Base-by-base conservation (phyloP, 257 asterid genomes). In the Sherardia arvensis region DNA sequence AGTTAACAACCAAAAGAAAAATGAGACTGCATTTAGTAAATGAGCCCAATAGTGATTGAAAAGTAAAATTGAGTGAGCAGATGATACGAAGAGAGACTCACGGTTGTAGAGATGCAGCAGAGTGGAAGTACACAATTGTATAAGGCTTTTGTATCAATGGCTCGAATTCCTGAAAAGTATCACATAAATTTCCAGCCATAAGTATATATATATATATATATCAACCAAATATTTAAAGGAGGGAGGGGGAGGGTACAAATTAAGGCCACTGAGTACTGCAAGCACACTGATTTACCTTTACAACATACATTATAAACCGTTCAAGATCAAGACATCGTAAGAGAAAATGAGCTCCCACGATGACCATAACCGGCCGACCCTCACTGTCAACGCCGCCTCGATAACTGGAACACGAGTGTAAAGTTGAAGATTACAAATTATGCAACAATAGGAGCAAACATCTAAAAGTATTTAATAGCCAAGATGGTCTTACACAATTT, bases 141-240 rank as follows among this genome's bases (percentile, higher is more conserved):
- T 87, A 93, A 59, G 99, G 97, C 88, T 93, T 93, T 83, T 93
- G 96, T 64, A 93, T 85, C 83, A 93, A 71, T 66, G 99, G 94
- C 75, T 93, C 99, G 38, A 93, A 93, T 83, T 93, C 99, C 99
- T 93, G 90, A 74, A 77, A 70, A 59, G 53, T 55, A 61, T 26
- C 25, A 73, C 33, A 28, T 56, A 57, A 21, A 38, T 20, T 20
- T 23, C 21, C 12, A 14, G 7, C 32, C 2, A 61, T 21, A 18
- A 33, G 10, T 54, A 43, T 43, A n/a, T n/a, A n/a, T n/a, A n/a
- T n/a, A n/a, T n/a, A n/a, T n/a, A n/a, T n/a, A n/a, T n/a, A n/a
- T n/a, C n/a, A n/a, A n/a, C n/a, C n/a, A n/a, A n/a, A n/a, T n/a
- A n/a, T n/a, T n/a, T n/a, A n/a, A n/a, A n/a, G n/a, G n/a, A n/a